Evolutionary conservation across 2,329 filamentous ascomycete genomes (phyloP).

Genomic region (Arthrobotrys conoides): DNA sequence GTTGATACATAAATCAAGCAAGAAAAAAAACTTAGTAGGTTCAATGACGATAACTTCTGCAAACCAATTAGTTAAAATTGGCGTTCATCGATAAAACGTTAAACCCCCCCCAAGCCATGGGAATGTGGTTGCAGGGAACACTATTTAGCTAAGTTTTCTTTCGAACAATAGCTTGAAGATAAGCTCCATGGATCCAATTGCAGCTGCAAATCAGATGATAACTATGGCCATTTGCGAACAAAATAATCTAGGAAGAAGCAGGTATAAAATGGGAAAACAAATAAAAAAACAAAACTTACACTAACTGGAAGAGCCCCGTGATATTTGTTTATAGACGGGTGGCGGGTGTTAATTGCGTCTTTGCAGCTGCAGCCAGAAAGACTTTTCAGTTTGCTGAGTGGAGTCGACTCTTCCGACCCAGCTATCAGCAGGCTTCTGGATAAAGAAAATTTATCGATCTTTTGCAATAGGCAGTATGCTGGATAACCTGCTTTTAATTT

Average conservation of each 20-base stretch:
- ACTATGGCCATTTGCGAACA: slow-evolving; percentile 9
- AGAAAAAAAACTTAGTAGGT: slow-evolving; percentile 9
- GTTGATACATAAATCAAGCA: slow-evolving; percentile 16
- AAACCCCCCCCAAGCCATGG: slow-evolving; percentile 30
- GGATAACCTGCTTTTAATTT: slow-evolving; percentile 60
- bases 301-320: slow-evolving; percentile 28
- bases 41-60: slow-evolving; percentile 43
- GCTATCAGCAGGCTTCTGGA: slow-evolving; percentile 47
- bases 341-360: slow-evolving; percentile 55
- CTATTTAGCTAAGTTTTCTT: slow-evolving; percentile 13
- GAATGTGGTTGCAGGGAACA: slow-evolving; percentile 47
- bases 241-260: slow-evolving; percentile 32
- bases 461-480: slow-evolving; percentile 33
- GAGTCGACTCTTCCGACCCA: slow-evolving; percentile 47
- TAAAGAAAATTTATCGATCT: slow-evolving; percentile 53
- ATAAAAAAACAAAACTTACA: slow-evolving; percentile 39
- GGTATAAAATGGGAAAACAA: slow-evolving; percentile 19
- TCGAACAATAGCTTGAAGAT: slow-evolving; percentile 18
- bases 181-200: too few relatives aligned
- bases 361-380: slow-evolving; percentile 41
- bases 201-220: slow-evolving; percentile 46
- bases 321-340: slow-evolving; percentile 45
- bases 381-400: slow-evolving; percentile 25
- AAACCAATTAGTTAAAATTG: slow-evolving; percentile 16
- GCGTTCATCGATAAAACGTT: slow-evolving; percentile 38